Percentiles rank a stretch among this genome's conserved stretches.
These are phyloP conservation scores for Elsinoe australis DNA, from an alignment of 2,329 filamentous ascomycete genomes.

Conservation along the genomic window DNA sequence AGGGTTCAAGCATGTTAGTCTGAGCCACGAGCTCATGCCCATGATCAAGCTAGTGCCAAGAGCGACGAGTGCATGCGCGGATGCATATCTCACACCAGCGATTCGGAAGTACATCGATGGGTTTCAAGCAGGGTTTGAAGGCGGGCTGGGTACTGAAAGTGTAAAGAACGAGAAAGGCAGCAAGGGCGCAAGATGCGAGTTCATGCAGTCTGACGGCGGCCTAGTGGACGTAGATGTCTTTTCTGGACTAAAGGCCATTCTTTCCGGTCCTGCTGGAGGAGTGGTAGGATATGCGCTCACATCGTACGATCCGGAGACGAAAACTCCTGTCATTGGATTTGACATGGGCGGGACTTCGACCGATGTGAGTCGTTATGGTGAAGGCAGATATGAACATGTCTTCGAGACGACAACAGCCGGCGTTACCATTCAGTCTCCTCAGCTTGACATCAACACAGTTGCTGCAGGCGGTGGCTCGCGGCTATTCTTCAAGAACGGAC, in stretches of 20 bases:
- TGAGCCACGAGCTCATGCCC: constrained; percentile 75
- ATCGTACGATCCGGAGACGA: constrained; percentile 75
- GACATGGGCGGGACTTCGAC: constrained; percentile 95
- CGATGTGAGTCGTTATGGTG: constrained; percentile 73
- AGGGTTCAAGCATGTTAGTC: constrained; percentile 73
- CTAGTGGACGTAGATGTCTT: constrained; percentile 69
- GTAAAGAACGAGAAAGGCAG: constrained; percentile 58
- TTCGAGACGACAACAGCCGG: constrained; percentile 91
- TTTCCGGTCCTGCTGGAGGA: constrained; percentile 86
- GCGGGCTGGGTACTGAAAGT: constrained; percentile 67
- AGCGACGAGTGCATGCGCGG: constrained; percentile 68
- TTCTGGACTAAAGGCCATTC: constrained; percentile 73
- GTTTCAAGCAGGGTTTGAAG: constrained; percentile 72
- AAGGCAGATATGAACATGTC: constrained; percentile 82
- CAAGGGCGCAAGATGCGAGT: constrained; percentile 76
- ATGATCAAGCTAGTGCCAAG: constrained; percentile 78
- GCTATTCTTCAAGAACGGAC: constrained; percentile 78
- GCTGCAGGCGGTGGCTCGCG: constrained; percentile 80
- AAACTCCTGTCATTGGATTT: constrained; percentile 83
- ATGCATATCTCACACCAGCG: constrained; percentile 71
- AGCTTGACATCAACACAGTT: constrained; percentile 91
- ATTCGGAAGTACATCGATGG: constrained; percentile 71
- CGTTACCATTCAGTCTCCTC: constrained; percentile 87
- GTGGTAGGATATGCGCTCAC: constrained; percentile 90
- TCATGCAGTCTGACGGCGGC: constrained; percentile 84